Evolutionary conservation across 2,329 filamentous ascomycete genomes (phyloP).

Genomic region (Colletotrichum ledebouriae): DNA sequence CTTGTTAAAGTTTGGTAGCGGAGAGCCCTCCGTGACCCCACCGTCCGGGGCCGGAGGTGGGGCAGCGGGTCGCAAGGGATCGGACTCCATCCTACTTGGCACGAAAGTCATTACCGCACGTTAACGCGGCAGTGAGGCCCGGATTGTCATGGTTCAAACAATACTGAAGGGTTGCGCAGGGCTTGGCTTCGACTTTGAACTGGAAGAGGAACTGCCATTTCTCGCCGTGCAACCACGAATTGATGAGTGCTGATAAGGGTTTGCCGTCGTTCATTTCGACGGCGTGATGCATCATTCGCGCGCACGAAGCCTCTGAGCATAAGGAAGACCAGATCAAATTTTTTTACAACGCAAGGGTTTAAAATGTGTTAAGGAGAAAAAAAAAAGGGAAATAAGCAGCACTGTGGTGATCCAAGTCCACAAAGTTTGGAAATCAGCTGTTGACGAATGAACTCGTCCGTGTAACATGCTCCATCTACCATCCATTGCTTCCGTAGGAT

Average conservation of each 20-base stretch:
- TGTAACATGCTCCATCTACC: slow-evolving; percentile 12
- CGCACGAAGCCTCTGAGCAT: no score
- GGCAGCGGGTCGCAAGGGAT: slow-evolving; percentile 12
- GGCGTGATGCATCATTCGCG: background rate
- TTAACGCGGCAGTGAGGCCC: background rate
- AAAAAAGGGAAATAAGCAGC: background rate
- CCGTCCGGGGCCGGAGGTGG: background rate
- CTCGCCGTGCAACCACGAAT: background rate
- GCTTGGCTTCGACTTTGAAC: background rate
- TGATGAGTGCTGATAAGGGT: background rate
- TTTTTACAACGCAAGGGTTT: background rate
- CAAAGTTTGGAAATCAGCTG: slow-evolving; percentile 1
- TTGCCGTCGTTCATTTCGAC: background rate
- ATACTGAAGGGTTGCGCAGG: background rate
- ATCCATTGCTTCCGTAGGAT: slow-evolving; percentile 21
- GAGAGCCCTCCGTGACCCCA: background rate
- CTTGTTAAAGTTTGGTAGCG: slow-evolving; percentile 6
- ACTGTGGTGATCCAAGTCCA: background rate
- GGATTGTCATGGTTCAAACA: background rate
- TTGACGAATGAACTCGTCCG: background rate
- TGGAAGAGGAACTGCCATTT: background rate
- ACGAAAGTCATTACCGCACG: slow-evolving; percentile 1
- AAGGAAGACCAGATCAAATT: no score
- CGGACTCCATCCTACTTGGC: slow-evolving; percentile 2
- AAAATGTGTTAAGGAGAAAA: slow-evolving; percentile 3